Evolutionary conservation across 1,284 basidiomycete genomes (phyloP).

Genomic region (Pyrrhoderma lamaoense): DNA sequence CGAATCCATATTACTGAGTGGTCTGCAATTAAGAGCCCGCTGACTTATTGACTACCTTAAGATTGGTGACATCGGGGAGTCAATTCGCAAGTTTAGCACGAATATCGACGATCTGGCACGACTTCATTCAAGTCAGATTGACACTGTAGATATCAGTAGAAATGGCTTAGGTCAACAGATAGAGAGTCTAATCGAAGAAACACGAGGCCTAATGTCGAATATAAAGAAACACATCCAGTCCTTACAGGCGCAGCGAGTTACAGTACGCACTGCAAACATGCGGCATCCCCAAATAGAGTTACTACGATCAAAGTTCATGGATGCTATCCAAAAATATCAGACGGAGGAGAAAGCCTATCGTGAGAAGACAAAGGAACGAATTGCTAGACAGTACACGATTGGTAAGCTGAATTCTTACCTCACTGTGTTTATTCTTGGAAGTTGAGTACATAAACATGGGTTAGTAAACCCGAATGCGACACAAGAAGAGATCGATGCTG

Average conservation of each 20-base stretch:
- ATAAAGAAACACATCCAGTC: constrained; percentile 77
- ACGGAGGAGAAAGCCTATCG: constrained; percentile 91
- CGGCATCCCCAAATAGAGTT: constrained; percentile 48
- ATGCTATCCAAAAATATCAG: constrained; percentile 82
- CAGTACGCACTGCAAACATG: constrained; percentile 41
- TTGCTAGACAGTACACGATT: constrained; percentile 96
- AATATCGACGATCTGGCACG: constrained; percentile 64
- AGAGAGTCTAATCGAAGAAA: constrained; percentile 71
- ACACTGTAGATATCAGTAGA: constrained; percentile 67
- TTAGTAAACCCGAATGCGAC: constrained; percentile 93
- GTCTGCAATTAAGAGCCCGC: neutral
- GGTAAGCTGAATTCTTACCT: constrained; percentile 37
- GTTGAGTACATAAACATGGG: neutral
- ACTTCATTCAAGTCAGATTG: constrained; percentile 68
- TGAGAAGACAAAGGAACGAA: constrained; percentile 87
- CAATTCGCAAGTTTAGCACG: constrained; percentile 59
- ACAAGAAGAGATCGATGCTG: constrained; percentile 83
- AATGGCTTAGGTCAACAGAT: constrained; percentile 58
- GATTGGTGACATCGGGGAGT: constrained; percentile 49
- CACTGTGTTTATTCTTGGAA: constrained; percentile 1
- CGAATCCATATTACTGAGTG: constrained; percentile 18
- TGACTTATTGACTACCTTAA: neutral
- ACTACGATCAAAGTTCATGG: constrained; percentile 76
- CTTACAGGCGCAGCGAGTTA: constrained; percentile 63
- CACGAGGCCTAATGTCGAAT: constrained; percentile 67